A percentile compares a stretch with the other conserved stretches of the same genome.
Conservation (phyloP, 225 moss, liverwort and hornwort genomes). For the Pleurozium schreberi region DNA sequence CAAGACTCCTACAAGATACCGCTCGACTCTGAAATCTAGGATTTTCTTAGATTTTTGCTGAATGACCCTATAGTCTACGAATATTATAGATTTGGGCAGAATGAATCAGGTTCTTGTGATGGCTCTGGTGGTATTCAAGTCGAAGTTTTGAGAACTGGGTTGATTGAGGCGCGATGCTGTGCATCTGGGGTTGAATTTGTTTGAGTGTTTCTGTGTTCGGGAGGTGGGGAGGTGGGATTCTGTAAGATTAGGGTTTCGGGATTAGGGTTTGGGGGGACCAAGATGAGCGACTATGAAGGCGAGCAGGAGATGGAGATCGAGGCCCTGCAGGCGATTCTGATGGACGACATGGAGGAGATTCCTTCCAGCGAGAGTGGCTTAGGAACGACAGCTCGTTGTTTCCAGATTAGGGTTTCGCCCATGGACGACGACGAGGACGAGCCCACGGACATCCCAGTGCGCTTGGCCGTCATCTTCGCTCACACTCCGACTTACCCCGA, state of each 20-base stretch:
- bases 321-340: conserved; percentile 84
- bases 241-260: neutral
- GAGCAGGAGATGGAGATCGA: conserved; percentile 99
- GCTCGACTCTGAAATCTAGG: neutral
- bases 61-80: neutral
- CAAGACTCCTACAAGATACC: neutral
- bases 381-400: conserved; percentile 54
- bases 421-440: conserved; percentile 97
- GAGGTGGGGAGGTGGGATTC: neutral
- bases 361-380: conserved; percentile 59
- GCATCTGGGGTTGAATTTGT: neutral
- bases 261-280: neutral
- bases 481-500: conserved; percentile 92
- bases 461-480: conserved; percentile 81
- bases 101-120: neutral
- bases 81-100: neutral
- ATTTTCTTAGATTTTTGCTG: fast-evolving
- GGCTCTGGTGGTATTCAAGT: neutral
- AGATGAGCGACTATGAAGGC: conserved; percentile 60
- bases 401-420: conserved; percentile 91
- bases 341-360: conserved; percentile 91
- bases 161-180: neutral
- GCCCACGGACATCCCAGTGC: conserved; percentile 88
- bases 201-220: neutral
- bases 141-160: neutral